These are phyloP conservation scores for Cynara cardunculus DNA, from an alignment of 129 eudicot genomes.

Conservation along the genomic window DNA sequence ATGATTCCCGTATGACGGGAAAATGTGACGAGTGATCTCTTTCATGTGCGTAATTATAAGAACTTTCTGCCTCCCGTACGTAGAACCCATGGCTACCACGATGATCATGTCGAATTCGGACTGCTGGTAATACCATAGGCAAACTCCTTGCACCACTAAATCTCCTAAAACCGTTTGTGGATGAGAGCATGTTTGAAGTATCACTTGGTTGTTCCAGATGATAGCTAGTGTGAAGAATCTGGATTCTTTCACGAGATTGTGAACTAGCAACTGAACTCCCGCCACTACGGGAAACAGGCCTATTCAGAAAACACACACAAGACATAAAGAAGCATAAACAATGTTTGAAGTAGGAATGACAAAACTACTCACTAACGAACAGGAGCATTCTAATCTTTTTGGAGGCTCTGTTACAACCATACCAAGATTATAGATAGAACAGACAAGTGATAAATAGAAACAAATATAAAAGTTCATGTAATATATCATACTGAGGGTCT, in stretches of 20 bases:
- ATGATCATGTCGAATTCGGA: conserved; percentile 9
- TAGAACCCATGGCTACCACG: conserved; percentile 30
- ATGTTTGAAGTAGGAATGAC: background rate
- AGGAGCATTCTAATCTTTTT: background rate
- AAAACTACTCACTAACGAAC: background rate
- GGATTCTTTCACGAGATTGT: conserved; percentile 42
- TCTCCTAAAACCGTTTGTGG: conserved; percentile 41
- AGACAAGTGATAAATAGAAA: background rate
- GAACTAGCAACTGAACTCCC: conserved; percentile 24
- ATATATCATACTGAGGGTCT: background rate
- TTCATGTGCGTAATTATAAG: conserved; percentile 16
- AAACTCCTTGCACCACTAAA: conserved; percentile 37
- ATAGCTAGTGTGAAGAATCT: conserved; percentile 25
- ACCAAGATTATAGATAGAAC: background rate
- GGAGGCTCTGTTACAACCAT: background rate
- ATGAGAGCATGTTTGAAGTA: conserved; percentile 23
- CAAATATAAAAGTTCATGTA: too few species aligned
- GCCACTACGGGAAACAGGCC: conserved; percentile 32
- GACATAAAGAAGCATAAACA: background rate
- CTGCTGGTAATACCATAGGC: conserved; percentile 36
- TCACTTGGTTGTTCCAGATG: conserved; percentile 36
- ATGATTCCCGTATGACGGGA: conserved; percentile 35
- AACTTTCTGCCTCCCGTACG: conserved; percentile 28
- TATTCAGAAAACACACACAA: background rate
- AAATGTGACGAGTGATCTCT: conserved; percentile 34